These are phyloP conservation scores for Colletotrichum filicis DNA, from an alignment of 2,329 filamentous ascomycete species.

Conservation along the genomic window DNA sequence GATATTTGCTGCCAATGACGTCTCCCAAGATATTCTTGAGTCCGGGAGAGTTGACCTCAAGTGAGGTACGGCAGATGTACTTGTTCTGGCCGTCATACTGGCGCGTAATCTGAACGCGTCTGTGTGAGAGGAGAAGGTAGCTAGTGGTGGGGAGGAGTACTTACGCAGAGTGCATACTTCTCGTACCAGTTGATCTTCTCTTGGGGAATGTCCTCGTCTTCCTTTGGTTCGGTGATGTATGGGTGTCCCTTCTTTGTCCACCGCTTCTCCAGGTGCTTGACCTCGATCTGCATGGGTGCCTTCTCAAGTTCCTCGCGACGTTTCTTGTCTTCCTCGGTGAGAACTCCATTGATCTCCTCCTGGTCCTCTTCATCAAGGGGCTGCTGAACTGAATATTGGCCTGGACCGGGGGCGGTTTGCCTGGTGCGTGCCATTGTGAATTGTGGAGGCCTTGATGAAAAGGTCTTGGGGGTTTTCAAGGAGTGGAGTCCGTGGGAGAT, in stretches of 20 bases:
- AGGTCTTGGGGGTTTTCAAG: not conserved
- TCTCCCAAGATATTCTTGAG: conserved; percentile 39
- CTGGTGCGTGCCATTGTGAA: conserved; percentile 21
- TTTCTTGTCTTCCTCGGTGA: conserved; percentile 38
- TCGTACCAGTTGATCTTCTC: conserved; percentile 44
- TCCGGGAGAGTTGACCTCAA: conserved; percentile 39
- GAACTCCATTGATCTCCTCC: conserved; percentile 25
- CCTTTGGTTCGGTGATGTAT: conserved; percentile 43
- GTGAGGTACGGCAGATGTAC: conserved; percentile 28
- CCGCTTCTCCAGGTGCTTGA: conserved; percentile 47
- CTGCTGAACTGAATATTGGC: not conserved
- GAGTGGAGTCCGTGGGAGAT: not conserved
- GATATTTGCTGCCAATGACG: conserved; percentile 39
- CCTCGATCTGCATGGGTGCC: conserved; percentile 41
- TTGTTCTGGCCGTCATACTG: conserved; percentile 38
- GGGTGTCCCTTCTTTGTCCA: conserved; percentile 42
- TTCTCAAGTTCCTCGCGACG: conserved; percentile 40
- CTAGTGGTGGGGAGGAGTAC: not conserved
- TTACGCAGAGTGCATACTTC: conserved; percentile 43
- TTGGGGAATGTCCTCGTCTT: conserved; percentile 41
- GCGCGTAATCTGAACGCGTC: conserved; percentile 23
- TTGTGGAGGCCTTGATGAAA: not conserved
- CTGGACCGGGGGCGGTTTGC: not conserved
- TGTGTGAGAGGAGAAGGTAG: not conserved
- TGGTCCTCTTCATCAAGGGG: conserved; percentile 36